Conservation (phyloP, 23 red algal genomes). For the Gracilaria caudata region DNA sequence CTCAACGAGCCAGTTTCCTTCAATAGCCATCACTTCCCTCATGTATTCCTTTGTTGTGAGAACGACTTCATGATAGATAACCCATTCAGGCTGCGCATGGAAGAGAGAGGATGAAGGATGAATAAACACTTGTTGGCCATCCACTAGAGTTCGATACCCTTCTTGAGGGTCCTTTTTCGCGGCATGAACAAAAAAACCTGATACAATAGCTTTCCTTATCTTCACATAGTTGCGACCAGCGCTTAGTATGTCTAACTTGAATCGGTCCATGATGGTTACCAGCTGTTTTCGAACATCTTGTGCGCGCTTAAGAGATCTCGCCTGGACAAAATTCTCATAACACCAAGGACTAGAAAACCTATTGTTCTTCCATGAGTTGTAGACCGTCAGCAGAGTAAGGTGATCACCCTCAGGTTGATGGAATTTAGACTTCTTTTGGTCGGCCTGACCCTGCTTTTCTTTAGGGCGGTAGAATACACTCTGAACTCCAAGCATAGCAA, state of each 20-base stretch:
- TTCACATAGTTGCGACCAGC: constrained; percentile 74
- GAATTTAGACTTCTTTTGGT: constrained; percentile 84
- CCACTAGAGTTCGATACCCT: constrained; percentile 84
- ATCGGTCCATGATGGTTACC: constrained; percentile 89
- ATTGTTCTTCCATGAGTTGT: constrained; percentile 86
- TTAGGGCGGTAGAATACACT: constrained; percentile 93
- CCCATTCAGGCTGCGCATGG: constrained; percentile 88
- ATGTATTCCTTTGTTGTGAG: constrained; percentile 97
- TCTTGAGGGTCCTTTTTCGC: constrained; percentile 87
- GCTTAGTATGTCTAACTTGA: constrained; percentile 71
- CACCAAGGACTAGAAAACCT: constrained; percentile 92
- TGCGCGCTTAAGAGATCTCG: constrained; percentile 83
- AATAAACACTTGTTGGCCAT: constrained; percentile 88
- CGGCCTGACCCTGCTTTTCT: constrained; percentile 88
- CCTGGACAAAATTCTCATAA: constrained; percentile 93
- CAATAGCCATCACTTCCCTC: constrained; percentile 90
- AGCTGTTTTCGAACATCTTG: constrained; percentile 94
- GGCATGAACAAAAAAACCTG: constrained; percentile 92
- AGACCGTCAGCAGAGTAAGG: constrained; percentile 87
- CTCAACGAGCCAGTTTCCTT: constrained; percentile 85
- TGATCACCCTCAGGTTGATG: constrained; percentile 95
- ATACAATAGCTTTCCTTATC: constrained; percentile 84
- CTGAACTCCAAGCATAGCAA: constrained; percentile 92
- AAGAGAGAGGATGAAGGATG: constrained; percentile 93
- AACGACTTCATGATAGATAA: constrained; percentile 96